These are phyloP conservation scores for Diplodia corticola DNA, from an alignment of 2,329 filamentous ascomycete genomes.

Conservation along the genomic window DNA sequence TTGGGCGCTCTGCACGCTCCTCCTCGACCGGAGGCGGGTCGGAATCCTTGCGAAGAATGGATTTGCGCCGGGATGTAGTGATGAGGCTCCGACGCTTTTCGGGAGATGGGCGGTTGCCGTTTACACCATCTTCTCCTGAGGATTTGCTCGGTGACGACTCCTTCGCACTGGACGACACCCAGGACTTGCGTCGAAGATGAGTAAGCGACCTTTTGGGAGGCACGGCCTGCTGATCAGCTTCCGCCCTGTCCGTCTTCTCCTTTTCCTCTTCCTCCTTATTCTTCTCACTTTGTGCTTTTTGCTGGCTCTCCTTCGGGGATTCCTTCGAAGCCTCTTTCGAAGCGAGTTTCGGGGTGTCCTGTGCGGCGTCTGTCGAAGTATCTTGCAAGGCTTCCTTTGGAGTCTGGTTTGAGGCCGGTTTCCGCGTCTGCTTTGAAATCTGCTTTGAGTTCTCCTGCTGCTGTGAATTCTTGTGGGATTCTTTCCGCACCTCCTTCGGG, in stretches of 20 bases:
- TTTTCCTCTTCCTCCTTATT: constrained; percentile 13
- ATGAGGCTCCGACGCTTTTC: constrained; percentile 22
- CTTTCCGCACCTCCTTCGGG: constrained; percentile 9
- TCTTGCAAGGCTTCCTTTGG: neutral
- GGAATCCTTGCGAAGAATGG: constrained; percentile 22
- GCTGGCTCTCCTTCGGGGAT: neutral
- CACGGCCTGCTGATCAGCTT: constrained; percentile 19
- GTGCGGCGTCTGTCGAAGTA: neutral
- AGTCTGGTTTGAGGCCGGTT: neutral
- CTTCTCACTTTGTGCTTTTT: neutral
- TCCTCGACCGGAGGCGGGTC: constrained; percentile 12
- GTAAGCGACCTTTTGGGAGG: constrained; percentile 20
- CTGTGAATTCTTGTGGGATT: neutral
- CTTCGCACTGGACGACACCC: constrained; percentile 28
- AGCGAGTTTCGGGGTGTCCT: neutral
- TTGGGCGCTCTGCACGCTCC: neutral
- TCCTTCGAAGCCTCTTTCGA: neutral
- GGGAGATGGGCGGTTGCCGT: constrained; percentile 13
- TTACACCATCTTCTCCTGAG: constrained; percentile 18
- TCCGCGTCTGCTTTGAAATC: neutral
- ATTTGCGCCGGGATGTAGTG: constrained; percentile 16
- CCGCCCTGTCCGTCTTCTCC: constrained; percentile 16
- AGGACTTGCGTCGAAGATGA: constrained; percentile 24
- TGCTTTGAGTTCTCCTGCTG: neutral
- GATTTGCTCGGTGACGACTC: constrained; percentile 30